Conservation (phyloP, 371 early-diverging fungal genomes). For the Circinella minor region DNA sequence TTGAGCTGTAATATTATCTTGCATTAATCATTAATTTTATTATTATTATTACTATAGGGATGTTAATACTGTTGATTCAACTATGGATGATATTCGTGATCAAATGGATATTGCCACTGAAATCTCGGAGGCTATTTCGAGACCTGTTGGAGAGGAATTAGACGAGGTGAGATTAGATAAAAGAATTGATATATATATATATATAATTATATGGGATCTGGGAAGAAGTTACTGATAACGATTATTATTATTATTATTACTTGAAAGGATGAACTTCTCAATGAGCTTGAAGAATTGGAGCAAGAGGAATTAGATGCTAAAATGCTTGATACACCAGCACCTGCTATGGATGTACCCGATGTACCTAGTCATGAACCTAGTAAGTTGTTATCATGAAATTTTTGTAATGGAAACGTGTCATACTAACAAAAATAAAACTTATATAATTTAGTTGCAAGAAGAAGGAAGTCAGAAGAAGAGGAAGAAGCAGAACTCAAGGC, state of each 20-base stretch:
- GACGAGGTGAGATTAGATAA: slow-evolving; percentile 72
- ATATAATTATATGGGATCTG: background rate
- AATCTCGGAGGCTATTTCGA: slow-evolving; percentile 92
- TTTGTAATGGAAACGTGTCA: no score
- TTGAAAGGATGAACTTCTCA: slow-evolving; percentile 81
- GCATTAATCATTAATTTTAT: slow-evolving; percentile 4
- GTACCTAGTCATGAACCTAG: slow-evolving; percentile 71
- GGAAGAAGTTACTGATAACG: no score
- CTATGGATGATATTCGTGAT: slow-evolving; percentile 97
- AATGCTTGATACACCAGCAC: slow-evolving; percentile 79
- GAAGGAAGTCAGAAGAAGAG: slow-evolving; percentile 61
- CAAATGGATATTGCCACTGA: slow-evolving; percentile 97
- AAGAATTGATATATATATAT: slow-evolving; percentile 1
- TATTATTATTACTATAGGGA: slow-evolving; percentile 58
- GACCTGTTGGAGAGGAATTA: slow-evolving; percentile 88
- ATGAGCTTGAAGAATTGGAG: slow-evolving; percentile 93
- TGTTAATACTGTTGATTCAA: slow-evolving; percentile 93
- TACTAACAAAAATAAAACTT: no score
- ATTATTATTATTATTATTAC: background rate
- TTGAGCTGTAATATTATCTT: background rate
- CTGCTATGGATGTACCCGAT: slow-evolving; percentile 65
- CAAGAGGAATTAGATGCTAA: slow-evolving; percentile 92
- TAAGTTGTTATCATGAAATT: slow-evolving; percentile 28
- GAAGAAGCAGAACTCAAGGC: slow-evolving; percentile 89
- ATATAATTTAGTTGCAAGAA: slow-evolving; percentile 2